Evolutionary conservation across 192 early-diverging fungal species (phyloP).

Genomic region (Backusella luteola): DNA sequence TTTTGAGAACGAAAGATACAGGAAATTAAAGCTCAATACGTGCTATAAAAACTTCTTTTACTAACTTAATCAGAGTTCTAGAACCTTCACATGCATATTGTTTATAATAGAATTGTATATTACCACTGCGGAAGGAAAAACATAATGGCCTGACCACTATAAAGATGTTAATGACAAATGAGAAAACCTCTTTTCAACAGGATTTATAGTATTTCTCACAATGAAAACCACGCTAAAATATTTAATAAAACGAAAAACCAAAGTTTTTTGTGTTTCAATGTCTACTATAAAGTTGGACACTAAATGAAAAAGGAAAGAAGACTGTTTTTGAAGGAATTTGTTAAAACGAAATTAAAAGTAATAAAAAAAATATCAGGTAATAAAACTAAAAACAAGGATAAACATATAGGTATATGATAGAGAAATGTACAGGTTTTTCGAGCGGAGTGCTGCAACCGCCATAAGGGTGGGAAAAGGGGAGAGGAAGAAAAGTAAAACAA

Average conservation of each 20-base stretch:
- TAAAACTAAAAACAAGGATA: not conserved
- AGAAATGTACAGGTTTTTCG: not conserved
- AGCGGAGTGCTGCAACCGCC: not conserved
- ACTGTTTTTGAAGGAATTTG: slow-evolving; percentile 1
- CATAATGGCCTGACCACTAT: not conserved
- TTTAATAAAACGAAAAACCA: not conserved
- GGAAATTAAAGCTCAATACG: not conserved
- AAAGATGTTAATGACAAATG: not conserved
- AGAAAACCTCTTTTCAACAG: not conserved
- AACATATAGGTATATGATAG: not conserved
- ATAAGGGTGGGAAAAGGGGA: not conserved
- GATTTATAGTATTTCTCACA: not conserved
- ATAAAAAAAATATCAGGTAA: not conserved
- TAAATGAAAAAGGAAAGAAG: not conserved
- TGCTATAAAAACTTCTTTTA: not conserved
- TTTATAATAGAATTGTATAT: not conserved
- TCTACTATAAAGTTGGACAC: not conserved
- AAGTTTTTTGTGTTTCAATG: not conserved
- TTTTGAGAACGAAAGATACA: not conserved
- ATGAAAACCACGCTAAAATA: not conserved
- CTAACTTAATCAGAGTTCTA: not conserved
- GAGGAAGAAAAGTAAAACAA: not conserved
- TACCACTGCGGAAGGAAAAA: not conserved
- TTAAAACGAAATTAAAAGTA: not conserved
- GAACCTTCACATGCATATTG: slow-evolving; percentile 1